Evolutionary conservation across 2,329 filamentous ascomycete genomes (phyloP).

Genomic region (Diaporthe ilicicola): DNA sequence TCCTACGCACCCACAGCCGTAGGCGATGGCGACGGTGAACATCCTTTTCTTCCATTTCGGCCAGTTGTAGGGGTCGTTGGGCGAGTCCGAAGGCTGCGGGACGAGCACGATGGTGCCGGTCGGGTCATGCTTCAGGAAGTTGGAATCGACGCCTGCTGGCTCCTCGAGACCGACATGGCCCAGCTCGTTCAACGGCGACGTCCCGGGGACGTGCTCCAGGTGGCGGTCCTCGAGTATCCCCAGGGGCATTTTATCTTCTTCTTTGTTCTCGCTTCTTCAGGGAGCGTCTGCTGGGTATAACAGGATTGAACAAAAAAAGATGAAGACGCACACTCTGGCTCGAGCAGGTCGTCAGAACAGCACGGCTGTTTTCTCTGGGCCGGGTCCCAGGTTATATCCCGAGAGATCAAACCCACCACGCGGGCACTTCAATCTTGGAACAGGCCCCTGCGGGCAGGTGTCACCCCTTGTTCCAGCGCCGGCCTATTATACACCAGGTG

Average conservation of each 20-base stretch:
- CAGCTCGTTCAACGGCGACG: conserved; percentile 39
- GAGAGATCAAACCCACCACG: conserved; percentile 7
- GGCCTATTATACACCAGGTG: conserved; percentile 13
- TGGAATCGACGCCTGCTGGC: conserved; percentile 30
- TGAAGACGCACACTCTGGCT: not conserved
- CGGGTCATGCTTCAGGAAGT: conserved; percentile 40
- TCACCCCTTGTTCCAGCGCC: conserved; percentile 3
- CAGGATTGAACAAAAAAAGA: not conserved
- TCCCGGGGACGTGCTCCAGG: conserved; percentile 41
- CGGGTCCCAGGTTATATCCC: conserved; percentile 20
- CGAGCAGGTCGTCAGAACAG: not conserved
- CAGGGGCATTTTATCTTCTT: conserved; percentile 37
- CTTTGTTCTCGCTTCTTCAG: no score
- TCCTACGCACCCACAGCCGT: conserved; percentile 50
- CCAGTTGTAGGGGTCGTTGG: conserved; percentile 59
- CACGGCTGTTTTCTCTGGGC: not conserved
- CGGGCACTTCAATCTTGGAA: not conserved
- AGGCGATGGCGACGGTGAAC: conserved; percentile 49
- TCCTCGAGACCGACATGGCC: conserved; percentile 35
- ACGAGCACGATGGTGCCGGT: conserved; percentile 53
- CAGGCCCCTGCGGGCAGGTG: not conserved
- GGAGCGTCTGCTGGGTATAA: not conserved
- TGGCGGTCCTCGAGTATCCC: conserved; percentile 39
- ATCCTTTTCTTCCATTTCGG: conserved; percentile 44
- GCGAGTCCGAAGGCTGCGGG: conserved; percentile 56